Base-by-base conservation (phyloP, 2,329 filamentous ascomycete genomes). In the Cladosporium sp. region DNA sequence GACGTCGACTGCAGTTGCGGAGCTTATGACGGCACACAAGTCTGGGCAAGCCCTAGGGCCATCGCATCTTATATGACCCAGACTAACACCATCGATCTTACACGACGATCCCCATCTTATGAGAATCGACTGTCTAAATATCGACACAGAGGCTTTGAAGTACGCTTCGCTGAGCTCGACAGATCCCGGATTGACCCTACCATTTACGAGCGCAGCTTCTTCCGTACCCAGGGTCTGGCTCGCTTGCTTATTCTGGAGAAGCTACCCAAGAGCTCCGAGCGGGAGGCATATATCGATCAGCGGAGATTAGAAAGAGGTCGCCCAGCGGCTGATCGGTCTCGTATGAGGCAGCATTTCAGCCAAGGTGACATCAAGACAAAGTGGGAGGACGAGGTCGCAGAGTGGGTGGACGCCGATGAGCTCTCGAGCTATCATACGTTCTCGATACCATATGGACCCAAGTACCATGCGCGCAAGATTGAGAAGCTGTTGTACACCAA, bases 91-190 rank as follows among this genome's bases (percentile, higher is more conserved):
- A 84, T 96, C 67, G 92, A 96, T 73, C 83, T 96, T 40, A 88
- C 86, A 4, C 86, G 92, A 23, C 87, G 92, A 50, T 94, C 91
- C 21, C 91, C 92, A 0, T 95, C 91, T 0, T 96, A 96, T 71
- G 92, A 96, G 74, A 96, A 92, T 70, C 88, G 92, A 11, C 83
- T 96, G 14, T 91, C 91, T 18, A 96, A 96, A 76, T 94, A 96
- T 76, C 91, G 90, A 16, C 91, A 91, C 73, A 84, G 92, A 52
- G 91, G 91, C 18, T 96, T 96, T 69, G 92, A 96, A 77, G 86
- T 94, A 0, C 90, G 91, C 75, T 96, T 91, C 88, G 84, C 89
- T 1, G 82, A 87, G 11, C 82, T 96, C 16, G 89, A 95, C 68
- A 86, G 92, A 21, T 85, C 86, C n/a, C 85, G 86, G 12, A 81